Evolutionary conservation across 2,329 filamentous ascomycete species (phyloP).

Genomic region (Dactylellina leptospora): DNA sequence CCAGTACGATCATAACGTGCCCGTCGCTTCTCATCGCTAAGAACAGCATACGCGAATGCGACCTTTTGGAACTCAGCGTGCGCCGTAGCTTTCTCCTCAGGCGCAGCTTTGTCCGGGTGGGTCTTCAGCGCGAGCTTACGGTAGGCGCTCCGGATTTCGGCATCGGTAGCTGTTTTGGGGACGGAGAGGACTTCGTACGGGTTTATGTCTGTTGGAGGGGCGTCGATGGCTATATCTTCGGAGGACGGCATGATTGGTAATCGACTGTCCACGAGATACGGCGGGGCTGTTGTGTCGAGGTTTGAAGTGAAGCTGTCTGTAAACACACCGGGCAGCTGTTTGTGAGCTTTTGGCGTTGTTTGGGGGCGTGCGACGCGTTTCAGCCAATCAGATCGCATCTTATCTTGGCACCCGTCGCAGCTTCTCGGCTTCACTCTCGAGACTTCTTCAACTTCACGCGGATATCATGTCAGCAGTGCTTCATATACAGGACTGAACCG

Average conservation of each 20-base stretch:
- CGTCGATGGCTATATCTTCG: slow-evolving; percentile 45
- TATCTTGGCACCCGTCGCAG: too few species aligned
- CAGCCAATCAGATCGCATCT: slow-evolving; percentile 30
- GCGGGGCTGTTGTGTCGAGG: too few species aligned
- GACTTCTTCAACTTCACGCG: too few species aligned
- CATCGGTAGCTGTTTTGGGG: slow-evolving; percentile 73
- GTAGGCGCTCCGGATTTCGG: slow-evolving; percentile 89
- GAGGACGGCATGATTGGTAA: slow-evolving; percentile 28
- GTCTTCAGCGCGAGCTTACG: slow-evolving; percentile 86
- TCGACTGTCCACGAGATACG: too few species aligned
- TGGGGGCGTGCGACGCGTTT: slow-evolving; percentile 22
- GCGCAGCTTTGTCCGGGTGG: slow-evolving; percentile 84
- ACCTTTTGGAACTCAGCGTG: slow-evolving; percentile 86
- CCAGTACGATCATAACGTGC: slow-evolving; percentile 89
- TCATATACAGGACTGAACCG: not conserved
- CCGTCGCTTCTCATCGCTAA: slow-evolving; percentile 82
- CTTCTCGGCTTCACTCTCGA: too few species aligned
- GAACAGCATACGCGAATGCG: slow-evolving; percentile 91
- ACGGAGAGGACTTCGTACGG: slow-evolving; percentile 84
- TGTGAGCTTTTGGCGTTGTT: slow-evolving; percentile 21
- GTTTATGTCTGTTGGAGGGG: slow-evolving; percentile 71
- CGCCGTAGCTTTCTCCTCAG: slow-evolving; percentile 74
- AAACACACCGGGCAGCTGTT: not conserved
- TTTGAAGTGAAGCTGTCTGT: too few species aligned
- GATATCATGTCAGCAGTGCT: too few species aligned